Base-by-base conservation (phyloP, 1,284 basidiomycete species). In the Caloboletus inedulis region DNA sequence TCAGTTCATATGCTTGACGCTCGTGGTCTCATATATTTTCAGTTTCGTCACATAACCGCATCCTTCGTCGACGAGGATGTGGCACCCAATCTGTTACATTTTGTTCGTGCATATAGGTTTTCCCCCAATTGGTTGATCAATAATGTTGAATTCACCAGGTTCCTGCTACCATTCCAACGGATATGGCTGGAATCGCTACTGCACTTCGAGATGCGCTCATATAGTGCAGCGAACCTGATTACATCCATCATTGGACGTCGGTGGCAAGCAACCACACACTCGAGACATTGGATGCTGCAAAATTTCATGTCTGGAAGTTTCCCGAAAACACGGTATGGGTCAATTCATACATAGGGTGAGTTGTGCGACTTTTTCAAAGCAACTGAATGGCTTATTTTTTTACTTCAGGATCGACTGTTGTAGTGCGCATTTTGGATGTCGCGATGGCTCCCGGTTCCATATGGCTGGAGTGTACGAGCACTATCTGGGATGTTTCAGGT, bases 401-500 rank as follows among this genome's bases (percentile, higher is more conserved):
- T 16, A 12, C 12, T 12, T 30, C 25, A 50, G 53, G 37, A 43
- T 70, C 8, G 44, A 46, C 3, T 42, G 35, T 66, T 55, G 61
- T 18, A 46, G 58, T 2, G 53, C 53, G 8, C 58, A 68, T 43
- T 70, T 70, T 33, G 69, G 69, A 5, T 61, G 37, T 47, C 62
- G 58, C 1, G 33, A 49, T 14, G 40, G 44, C 14, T 49, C 55
- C 4, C 54, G 54, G 13, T 63, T 65, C 47, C 53, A 60, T 40
- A 62, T 59, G 36, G 7, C 3, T 4, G 18, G 34, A 5, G 18
- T 59, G 8, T 55, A 45, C 27, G 57, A 60, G 29, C 12, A 56
- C 13, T 2, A 9, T 1, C 1, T 69, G 4, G 49, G 63, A 13
- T 47, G 62, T 8, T 68, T 64, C 37, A 48, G 40, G 21, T 59